phyloP scores from a whole-genome alignment of 192 early-diverging fungal species.

The Coemansia sp. region DNA sequence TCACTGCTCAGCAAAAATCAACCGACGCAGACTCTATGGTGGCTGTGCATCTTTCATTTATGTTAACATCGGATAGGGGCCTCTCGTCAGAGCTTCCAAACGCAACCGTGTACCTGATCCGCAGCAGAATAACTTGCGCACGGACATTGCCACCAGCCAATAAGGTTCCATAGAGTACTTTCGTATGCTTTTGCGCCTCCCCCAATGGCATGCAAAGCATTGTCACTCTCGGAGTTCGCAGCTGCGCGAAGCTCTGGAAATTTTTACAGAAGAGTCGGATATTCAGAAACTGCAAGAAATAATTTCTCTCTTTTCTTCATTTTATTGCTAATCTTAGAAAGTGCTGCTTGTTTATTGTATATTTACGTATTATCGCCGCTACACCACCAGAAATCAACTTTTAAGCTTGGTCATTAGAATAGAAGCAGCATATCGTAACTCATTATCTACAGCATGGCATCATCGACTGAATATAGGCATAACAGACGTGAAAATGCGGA shows the following conservation, averaged over 20 bases:
- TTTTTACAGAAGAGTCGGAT: background rate
- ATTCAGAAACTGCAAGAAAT: background rate
- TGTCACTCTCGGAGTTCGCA: background rate
- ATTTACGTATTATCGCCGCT: background rate
- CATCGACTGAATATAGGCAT: background rate
- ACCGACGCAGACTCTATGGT: background rate
- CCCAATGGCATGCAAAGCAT: background rate
- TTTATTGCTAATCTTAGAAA: background rate
- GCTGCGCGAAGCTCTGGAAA: background rate
- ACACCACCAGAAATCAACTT: background rate
- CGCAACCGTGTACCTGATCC: background rate
- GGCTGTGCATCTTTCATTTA: background rate
- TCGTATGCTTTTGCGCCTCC: background rate
- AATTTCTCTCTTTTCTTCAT: background rate
- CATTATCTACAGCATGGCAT: background rate
- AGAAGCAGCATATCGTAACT: background rate
- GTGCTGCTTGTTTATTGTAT: background rate
- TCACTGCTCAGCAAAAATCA: too few species aligned
- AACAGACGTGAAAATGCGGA: background rate
- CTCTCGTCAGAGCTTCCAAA: background rate
- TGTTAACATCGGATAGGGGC: background rate
- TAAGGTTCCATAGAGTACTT: background rate
- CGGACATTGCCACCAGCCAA: background rate
- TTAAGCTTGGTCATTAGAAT: background rate
- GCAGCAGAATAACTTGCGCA: background rate